Evolutionary conservation across 192 early-diverging fungal species (phyloP), one percentile per base, ranked within the genome.

Genomic region (Phycomyces blakesleeanus): DNA sequence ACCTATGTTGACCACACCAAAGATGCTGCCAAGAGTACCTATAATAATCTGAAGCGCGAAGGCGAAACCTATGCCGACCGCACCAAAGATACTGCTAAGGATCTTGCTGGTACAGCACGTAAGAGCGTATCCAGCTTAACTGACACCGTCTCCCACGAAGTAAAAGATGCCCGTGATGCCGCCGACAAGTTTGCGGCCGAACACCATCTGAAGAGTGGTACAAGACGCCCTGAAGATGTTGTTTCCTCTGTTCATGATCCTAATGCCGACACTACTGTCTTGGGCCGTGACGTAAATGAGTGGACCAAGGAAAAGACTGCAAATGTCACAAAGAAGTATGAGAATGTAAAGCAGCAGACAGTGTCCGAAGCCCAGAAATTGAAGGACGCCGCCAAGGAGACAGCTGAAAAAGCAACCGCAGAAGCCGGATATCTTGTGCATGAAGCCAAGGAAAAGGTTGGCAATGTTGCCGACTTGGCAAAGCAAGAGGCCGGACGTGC

Each of bases 161-260:
- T 58, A 40, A 66, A 66, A 16, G 29, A 16, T 7, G 66, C 59
- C 22, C 44, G 44, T 47, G 11, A 47, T n/a, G 44, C 44, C 44
- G 16, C 59, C 1, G 52, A 68, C 10, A 47, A 16, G 3, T 68
- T 68, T 47, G 40, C 25, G 34, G 29, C 57, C 14, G 53, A 68
- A 4, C 66, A 68, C 16, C 66, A 68, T 24, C 37, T 68, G 7
- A 68, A 68, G 52, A 57, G 55, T 29, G 66, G 66, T 22, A 25
- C 51, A 21, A 59, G 25, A 27, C 50, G 38, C 22, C 51, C 66
- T 0, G 66, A 61, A 0, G 27, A 62, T 18, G 51, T 62, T 20
- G 34, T 62, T 62, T 24, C 61, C 11, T 47, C 44, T 2, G 44
- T 18, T 3, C 44, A 47, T 47, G 44, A 47, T 47, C 44, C 18